Base-by-base conservation (phyloP, 495 filamentous ascomycete genomes). In the Penicillium turbatum region DNA sequence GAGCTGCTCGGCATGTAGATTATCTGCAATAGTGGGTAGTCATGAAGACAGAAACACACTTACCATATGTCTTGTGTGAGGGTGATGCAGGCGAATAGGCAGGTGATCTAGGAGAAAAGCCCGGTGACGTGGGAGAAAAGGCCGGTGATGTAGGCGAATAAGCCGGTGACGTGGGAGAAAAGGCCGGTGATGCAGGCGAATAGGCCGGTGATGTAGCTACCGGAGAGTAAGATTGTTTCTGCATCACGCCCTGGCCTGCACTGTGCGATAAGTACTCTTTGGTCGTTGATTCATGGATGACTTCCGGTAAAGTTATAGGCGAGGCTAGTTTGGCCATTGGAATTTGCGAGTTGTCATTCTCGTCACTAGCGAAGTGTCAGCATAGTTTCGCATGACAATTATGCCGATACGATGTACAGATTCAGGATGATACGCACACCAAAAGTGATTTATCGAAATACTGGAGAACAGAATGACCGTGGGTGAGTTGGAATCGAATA, bases 401-500 rank as follows among this genome's bases (percentile, higher is more conserved):
- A 17, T 41, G 38, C 6, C 12, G 38, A 31, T 6, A 37, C 15
- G 9, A 2, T n/a, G n/a, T n/a, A n/a, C n/a, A 17, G 2, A 16
- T 24, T 24, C 21, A 4, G 9, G 16, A 1, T 3, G 0, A 16
- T 8, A 37, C 35, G 6, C 15, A 37, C 35, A 16, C 9, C 15
- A 37, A 8, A 1, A 45, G 42, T 30, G 42, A 45, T 16, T 27
- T 31, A 8, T 45, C 42, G 16, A 45, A 45, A 31, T 17, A 13
- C 13, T 19, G 24, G 27, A 45, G 44, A 35, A 48, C 30, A 12
- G 43, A 53, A 10, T 24, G 12, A 9, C 56, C 51, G 6, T 51
- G 27, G 19, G 31, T 26, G 3, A 36, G 8, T 30, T 59, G 46
- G 17, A 59, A 59, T 4, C 52, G 51, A 15, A 51, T 37, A 5